These are phyloP conservation scores for Naganishia sp. DNA, from an alignment of 1,284 basidiomycete species.

Conservation along the genomic window DNA sequence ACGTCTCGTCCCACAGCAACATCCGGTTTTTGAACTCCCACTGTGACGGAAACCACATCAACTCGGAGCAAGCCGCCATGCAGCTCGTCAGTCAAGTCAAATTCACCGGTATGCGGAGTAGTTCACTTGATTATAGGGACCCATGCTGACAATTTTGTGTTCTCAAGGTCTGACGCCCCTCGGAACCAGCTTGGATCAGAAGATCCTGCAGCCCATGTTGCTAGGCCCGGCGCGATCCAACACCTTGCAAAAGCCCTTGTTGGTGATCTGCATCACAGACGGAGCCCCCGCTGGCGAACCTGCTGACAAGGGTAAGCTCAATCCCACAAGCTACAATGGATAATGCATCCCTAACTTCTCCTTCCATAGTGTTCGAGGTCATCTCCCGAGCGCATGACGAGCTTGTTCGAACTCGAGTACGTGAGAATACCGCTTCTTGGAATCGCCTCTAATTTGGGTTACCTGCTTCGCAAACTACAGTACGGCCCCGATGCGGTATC, in stretches of 20 bases:
- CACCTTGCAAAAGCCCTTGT: conserved; percentile 55
- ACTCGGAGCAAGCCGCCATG: conserved; percentile 50
- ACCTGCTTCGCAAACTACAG: background rate
- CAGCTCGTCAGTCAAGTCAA: conserved; percentile 54
- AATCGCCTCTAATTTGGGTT: background rate
- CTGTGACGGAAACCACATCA: conserved; percentile 55
- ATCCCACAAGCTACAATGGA: too few species aligned
- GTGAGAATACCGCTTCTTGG: background rate
- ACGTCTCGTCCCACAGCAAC: background rate
- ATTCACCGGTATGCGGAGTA: conserved; percentile 45
- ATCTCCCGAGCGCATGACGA: conserved; percentile 27
- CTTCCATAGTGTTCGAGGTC: conserved; percentile 25
- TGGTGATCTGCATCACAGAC: conserved; percentile 55
- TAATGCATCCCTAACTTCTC: background rate
- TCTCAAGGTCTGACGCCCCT: conserved; percentile 49
- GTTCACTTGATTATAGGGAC: background rate
- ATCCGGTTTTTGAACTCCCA: conserved; percentile 56
- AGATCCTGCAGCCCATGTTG: conserved; percentile 56
- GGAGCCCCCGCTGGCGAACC: conserved; percentile 38
- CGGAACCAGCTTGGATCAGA: conserved; percentile 54
- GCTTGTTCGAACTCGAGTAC: conserved; percentile 23
- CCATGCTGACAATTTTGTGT: background rate
- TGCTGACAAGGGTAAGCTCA: conserved; percentile 22
- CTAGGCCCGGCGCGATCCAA: conserved; percentile 51
- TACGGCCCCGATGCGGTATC: conserved; percentile 46